Evolutionary conservation across 2,329 filamentous ascomycete species (phyloP).

Genomic region (Venturia oleaginea): DNA sequence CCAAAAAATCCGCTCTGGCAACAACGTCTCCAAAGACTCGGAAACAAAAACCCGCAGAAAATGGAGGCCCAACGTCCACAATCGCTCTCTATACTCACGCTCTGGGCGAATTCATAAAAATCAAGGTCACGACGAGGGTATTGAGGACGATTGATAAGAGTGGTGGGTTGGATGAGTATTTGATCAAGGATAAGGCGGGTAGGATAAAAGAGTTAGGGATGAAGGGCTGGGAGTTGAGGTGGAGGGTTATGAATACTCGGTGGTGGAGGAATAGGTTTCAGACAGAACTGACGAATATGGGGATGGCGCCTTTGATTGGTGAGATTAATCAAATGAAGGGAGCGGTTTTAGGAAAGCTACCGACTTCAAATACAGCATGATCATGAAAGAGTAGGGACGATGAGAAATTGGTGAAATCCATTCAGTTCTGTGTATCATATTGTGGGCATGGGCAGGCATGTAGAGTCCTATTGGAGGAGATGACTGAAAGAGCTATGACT

Average conservation of each 20-base stretch:
- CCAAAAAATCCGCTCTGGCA: slow-evolving; percentile 66
- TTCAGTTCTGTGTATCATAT: not conserved
- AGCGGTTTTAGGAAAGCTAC: not conserved
- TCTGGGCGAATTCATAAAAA: slow-evolving; percentile 54
- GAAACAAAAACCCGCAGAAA: slow-evolving; percentile 61
- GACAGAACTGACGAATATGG: slow-evolving; percentile 52
- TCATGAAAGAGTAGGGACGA: not conserved
- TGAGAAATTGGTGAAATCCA: not conserved
- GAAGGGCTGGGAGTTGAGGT: slow-evolving; percentile 81
- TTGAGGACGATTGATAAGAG: slow-evolving; percentile 62
- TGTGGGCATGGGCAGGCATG: not conserved
- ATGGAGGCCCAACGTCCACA: slow-evolving; percentile 66
- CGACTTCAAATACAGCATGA: not conserved
- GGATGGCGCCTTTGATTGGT: slow-evolving; percentile 11
- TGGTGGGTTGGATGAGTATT: slow-evolving; percentile 84
- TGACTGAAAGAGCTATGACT: not conserved
- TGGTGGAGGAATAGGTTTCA: slow-evolving; percentile 53
- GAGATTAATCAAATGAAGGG: slow-evolving; percentile 5
- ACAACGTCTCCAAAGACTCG: slow-evolving; percentile 61
- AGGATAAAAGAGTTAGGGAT: slow-evolving; percentile 81
- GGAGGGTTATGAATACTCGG: slow-evolving; percentile 76
- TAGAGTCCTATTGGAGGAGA: not conserved
- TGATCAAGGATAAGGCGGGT: slow-evolving; percentile 68
- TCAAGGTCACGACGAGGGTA: slow-evolving; percentile 61
- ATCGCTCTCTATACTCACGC: slow-evolving; percentile 58